A percentile compares a stretch with the other conserved stretches of the same genome.
phyloP scores from a whole-genome alignment of 495 filamentous ascomycete species.

The Parachaetomium inaequale region DNA sequence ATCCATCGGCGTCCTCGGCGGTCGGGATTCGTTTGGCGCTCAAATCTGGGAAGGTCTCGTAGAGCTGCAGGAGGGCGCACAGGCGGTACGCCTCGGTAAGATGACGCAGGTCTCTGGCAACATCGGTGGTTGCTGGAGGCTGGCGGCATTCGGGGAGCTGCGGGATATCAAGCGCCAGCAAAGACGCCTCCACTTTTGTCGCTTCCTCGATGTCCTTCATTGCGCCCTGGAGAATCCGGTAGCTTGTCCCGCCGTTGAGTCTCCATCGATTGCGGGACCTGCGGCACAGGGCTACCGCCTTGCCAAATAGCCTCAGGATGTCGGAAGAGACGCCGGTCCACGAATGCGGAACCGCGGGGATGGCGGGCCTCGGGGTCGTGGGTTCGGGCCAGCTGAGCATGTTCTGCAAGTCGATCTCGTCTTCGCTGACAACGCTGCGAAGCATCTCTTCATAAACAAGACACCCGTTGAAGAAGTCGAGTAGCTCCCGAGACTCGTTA shows the following conservation, averaged over 20 bases:
- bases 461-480: conserved; percentile 37
- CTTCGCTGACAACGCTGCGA: conserved; percentile 35
- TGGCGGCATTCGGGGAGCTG: background rate
- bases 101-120: conserved; percentile 17
- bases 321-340: conserved; percentile 33
- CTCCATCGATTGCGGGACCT: conserved; percentile 35
- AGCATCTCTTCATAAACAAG: conserved; percentile 38
- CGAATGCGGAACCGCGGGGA: conserved; percentile 21
- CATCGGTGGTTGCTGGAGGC: background rate
- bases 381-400: conserved; percentile 39
- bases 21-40: conserved; percentile 24
- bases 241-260: conserved; percentile 30
- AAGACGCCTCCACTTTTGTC: conserved; percentile 23
- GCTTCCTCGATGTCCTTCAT: conserved; percentile 35
- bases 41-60: conserved; percentile 34
- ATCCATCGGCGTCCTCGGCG: conserved; percentile 17
- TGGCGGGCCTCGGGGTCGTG: conserved; percentile 7
- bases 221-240: conserved; percentile 29
- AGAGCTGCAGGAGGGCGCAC: conserved; percentile 33
- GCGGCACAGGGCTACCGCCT: conserved; percentile 32
- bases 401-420: conserved; percentile 30
- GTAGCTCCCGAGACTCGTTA: conserved; percentile 20
- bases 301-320: conserved; percentile 32
- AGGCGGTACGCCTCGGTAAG: conserved; percentile 34
- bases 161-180: conserved; percentile 20